Conservation (phyloP, 2,329 filamentous ascomycete species). For the Cercospora sojina region DNA sequence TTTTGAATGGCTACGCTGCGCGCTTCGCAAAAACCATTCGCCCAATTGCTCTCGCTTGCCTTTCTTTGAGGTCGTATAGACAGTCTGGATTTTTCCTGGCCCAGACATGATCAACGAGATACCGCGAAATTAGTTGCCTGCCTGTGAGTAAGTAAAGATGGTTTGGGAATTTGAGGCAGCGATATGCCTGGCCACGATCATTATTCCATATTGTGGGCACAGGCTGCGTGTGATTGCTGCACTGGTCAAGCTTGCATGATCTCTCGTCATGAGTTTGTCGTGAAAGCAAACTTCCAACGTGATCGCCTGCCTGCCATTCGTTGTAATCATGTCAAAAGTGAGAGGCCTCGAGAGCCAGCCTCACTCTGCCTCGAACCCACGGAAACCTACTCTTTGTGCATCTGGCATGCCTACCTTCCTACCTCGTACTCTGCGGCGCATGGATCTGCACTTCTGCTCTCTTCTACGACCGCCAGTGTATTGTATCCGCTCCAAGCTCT, state of each 20-base stretch:
- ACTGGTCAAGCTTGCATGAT: neutral
- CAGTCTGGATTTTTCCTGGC: conserved; percentile 8
- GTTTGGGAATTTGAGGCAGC: neutral
- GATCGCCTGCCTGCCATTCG: neutral
- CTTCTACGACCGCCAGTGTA: neutral
- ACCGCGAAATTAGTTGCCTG: neutral
- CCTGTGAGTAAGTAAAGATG: neutral
- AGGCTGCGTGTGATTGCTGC: neutral
- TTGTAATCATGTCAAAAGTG: neutral
- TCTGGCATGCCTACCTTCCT: neutral
- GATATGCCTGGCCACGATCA: neutral
- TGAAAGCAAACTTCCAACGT: neutral
- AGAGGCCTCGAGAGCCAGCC: neutral
- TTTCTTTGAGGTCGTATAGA: conserved; percentile 11
- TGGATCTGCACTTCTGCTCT: neutral
- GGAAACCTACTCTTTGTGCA: neutral
- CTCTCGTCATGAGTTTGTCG: neutral
- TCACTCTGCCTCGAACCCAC: neutral
- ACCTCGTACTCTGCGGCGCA: neutral
- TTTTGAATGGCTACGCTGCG: conserved; percentile 5
- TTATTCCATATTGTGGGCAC: neutral
- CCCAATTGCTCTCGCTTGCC: conserved; percentile 12
- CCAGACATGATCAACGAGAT: neutral
- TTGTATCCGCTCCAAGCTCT: neutral
- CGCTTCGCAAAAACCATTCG: conserved; percentile 10